Conservation (phyloP, 257 asterid species). For the Nicotiana sylvestris region DNA sequence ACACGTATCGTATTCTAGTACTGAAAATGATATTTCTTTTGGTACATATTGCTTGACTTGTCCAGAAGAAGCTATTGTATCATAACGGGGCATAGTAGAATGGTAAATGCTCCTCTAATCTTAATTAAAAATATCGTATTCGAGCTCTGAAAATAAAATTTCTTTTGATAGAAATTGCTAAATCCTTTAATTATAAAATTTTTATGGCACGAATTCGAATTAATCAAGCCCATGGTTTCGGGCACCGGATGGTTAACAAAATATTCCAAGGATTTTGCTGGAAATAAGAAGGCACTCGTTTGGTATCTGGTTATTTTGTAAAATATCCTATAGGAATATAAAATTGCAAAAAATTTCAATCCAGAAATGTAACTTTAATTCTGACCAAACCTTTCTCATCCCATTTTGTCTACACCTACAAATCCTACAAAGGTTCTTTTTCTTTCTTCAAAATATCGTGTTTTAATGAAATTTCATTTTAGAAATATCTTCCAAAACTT, state of each 20-base stretch:
- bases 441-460: neutral
- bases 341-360: neutral
- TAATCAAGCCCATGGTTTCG: fast-evolving
- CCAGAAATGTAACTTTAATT: neutral
- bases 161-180: neutral
- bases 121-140: neutral
- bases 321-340: neutral
- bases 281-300: neutral
- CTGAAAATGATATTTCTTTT: neutral
- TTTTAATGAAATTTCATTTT: neutral
- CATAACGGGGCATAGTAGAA: neutral
- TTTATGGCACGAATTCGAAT: neutral
- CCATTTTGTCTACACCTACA: too few species aligned
- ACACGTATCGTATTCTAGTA: neutral
- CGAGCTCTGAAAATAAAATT: neutral
- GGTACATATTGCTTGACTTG: neutral
- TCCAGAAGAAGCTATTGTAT: neutral
- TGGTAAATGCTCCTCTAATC: neutral
- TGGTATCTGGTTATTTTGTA: neutral
- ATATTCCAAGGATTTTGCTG: neutral
- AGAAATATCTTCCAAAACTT: too few species aligned
- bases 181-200: neutral
- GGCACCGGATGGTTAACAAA: neutral
- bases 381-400: constrained; percentile 1
- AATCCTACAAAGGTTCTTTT: neutral